phyloP scores from a whole-genome alignment of 2,329 filamentous ascomycete species.

The Cucurbitaria berberidis region DNA sequence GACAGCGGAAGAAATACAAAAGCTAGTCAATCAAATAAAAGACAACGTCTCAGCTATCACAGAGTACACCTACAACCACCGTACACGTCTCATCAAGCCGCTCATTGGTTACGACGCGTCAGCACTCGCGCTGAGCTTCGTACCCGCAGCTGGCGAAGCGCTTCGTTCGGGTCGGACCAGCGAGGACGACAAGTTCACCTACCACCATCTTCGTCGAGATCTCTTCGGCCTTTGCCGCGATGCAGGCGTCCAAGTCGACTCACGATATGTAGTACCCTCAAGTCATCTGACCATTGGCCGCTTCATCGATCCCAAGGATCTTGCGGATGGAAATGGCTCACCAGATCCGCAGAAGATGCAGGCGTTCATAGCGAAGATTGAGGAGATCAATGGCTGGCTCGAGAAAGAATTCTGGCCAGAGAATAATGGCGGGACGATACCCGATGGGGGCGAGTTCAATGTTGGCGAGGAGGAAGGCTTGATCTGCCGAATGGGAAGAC shows the following conservation, averaged over 20 bases:
- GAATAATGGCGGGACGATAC: constrained; percentile 47
- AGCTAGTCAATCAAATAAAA: constrained; percentile 64
- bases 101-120: constrained; percentile 83
- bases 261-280: constrained; percentile 85
- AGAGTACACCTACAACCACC: constrained; percentile 70
- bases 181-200: constrained; percentile 73
- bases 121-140: constrained; percentile 84
- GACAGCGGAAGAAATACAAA: constrained; percentile 70
- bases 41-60: constrained; percentile 65
- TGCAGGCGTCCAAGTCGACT: constrained; percentile 72
- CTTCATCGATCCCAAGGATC: constrained; percentile 73
- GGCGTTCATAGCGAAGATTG: constrained; percentile 72
- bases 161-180: constrained; percentile 40
- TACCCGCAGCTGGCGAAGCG: constrained; percentile 74
- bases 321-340: constrained; percentile 51
- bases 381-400: constrained; percentile 78
- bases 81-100: constrained; percentile 79
- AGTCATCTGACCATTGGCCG: constrained; percentile 88
- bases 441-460: constrained; percentile 73
- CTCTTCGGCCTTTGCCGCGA: constrained; percentile 67
- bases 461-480: constrained; percentile 86
- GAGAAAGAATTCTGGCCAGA: constrained; percentile 72
- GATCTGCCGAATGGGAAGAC: constrained; percentile 72
- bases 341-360: constrained; percentile 62
- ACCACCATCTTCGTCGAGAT: constrained; percentile 87